Percentiles rank a stretch among this genome's conserved stretches.
phyloP scores from a whole-genome alignment of 148 eudicot genomes.

The Euryodendron excelsum region DNA sequence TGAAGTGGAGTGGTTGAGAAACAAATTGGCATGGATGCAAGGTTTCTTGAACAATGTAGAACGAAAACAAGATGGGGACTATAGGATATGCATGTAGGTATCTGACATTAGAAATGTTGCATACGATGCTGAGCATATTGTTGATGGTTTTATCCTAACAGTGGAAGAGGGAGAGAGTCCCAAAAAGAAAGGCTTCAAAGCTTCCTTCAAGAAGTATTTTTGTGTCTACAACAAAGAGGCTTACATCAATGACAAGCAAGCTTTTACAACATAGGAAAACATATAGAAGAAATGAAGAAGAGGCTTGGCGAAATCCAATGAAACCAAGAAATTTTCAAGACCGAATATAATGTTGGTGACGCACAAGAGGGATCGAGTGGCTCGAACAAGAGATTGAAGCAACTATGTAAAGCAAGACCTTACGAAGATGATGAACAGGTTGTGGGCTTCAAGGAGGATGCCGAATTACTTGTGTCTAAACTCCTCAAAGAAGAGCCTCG shows the following conservation, averaged over 20 bases:
- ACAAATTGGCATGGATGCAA: background rate
- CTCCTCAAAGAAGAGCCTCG: slow-evolving; percentile 4
- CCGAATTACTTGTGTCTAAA: background rate
- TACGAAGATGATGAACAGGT: background rate
- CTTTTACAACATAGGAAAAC: too few species aligned
- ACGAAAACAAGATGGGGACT: background rate
- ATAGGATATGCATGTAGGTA: background rate
- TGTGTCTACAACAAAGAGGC: background rate
- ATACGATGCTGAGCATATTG: background rate
- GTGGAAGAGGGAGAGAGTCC: background rate
- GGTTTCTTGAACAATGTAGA: slow-evolving; percentile 1
- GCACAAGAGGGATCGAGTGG: background rate
- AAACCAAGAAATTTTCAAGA: too few species aligned
- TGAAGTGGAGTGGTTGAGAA: background rate
- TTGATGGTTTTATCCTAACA: background rate
- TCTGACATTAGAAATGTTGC: background rate
- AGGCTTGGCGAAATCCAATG: too few species aligned
- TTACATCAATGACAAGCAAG: background rate
- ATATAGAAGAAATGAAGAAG: too few species aligned
- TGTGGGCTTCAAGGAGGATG: background rate
- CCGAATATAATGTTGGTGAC: too few species aligned
- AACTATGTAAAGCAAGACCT: background rate
- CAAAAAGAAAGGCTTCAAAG: background rate
- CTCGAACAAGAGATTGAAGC: background rate
- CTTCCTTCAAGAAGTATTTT: background rate